Evolutionary conservation across 2,329 filamentous ascomycete genomes (phyloP).

Genomic region (Fusarium udum): DNA sequence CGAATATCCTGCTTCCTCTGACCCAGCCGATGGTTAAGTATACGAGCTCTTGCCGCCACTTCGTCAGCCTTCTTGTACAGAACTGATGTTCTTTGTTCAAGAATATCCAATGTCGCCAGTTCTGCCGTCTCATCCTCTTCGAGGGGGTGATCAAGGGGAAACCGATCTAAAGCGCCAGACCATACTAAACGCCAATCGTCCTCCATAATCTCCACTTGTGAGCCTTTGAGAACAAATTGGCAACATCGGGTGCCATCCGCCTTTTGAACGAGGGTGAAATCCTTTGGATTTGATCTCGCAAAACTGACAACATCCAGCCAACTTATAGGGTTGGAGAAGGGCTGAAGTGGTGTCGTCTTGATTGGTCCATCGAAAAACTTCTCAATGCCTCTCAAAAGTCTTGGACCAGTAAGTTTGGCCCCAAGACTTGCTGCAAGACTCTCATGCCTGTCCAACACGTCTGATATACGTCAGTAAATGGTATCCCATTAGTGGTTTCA

Average conservation of each 20-base stretch:
- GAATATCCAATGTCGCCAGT: conserved; percentile 81
- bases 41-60: conserved; percentile 68
- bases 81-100: conserved; percentile 79
- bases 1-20: conserved; percentile 47
- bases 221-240: conserved; percentile 83
- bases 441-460: conserved; percentile 84
- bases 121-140: conserved; percentile 89
- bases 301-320: conserved; percentile 91
- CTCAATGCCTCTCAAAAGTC: conserved; percentile 86
- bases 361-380: conserved; percentile 85
- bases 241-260: conserved; percentile 77
- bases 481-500: conserved; percentile 9
- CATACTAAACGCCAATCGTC: conserved; percentile 88
- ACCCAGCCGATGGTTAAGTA: conserved; percentile 79
- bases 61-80: conserved; percentile 85
- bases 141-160: conserved; percentile 80
- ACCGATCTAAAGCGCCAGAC: conserved; percentile 82
- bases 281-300: conserved; percentile 79
- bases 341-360: conserved; percentile 61
- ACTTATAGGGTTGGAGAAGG: conserved; percentile 70
- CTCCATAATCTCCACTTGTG: conserved; percentile 84
- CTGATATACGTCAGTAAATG: conserved; percentile 50
- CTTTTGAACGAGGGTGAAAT: conserved; percentile 77
- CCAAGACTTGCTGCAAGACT: conserved; percentile 87
- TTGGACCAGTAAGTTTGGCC: conserved; percentile 82